Percentiles rank a stretch among this genome's conserved stretches.
Evolutionary conservation across 805 yeast species (phyloP).

Genomic region (Metschnikowia sp.): DNA sequence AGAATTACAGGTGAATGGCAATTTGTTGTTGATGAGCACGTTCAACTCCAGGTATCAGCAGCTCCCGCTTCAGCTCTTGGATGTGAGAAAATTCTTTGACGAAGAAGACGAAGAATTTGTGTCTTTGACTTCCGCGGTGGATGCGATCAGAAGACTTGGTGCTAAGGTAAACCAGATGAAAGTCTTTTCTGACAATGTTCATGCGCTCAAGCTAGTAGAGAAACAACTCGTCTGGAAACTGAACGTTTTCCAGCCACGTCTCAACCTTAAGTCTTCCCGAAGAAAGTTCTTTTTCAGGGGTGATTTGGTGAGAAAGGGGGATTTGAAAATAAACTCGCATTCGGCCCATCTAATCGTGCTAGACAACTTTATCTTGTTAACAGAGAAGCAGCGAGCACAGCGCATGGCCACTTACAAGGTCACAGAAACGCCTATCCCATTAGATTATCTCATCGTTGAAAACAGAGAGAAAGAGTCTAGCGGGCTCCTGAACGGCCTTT

Average conservation of each 20-base stretch:
- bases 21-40: constrained; percentile 38
- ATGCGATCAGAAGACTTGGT: constrained; percentile 53
- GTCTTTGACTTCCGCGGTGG: constrained; percentile 50
- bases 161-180: constrained; percentile 59
- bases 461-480: constrained; percentile 20
- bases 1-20: constrained; percentile 40
- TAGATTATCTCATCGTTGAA: constrained; percentile 54
- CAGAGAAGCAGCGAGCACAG: constrained; percentile 50
- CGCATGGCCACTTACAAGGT: constrained; percentile 34
- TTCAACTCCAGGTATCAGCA: constrained; percentile 45
- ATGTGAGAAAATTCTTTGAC: constrained; percentile 47
- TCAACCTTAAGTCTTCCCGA: constrained; percentile 39
- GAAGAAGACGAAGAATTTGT: constrained; percentile 49
- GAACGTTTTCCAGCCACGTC: constrained; percentile 40
- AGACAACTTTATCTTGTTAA: constrained; percentile 68
- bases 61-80: constrained; percentile 58
- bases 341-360: constrained; percentile 53
- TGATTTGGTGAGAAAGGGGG: constrained; percentile 57
- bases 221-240: constrained; percentile 53
- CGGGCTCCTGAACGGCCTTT: neutral
- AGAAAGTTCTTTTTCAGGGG: constrained; percentile 60
- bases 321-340: constrained; percentile 56
- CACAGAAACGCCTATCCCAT: constrained; percentile 47
- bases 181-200: constrained; percentile 55
- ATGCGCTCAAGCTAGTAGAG: constrained; percentile 52